These are phyloP conservation scores for Zoysia pacifica DNA, from an alignment of 176 grass and related monocot species.

Conservation along the genomic window DNA sequence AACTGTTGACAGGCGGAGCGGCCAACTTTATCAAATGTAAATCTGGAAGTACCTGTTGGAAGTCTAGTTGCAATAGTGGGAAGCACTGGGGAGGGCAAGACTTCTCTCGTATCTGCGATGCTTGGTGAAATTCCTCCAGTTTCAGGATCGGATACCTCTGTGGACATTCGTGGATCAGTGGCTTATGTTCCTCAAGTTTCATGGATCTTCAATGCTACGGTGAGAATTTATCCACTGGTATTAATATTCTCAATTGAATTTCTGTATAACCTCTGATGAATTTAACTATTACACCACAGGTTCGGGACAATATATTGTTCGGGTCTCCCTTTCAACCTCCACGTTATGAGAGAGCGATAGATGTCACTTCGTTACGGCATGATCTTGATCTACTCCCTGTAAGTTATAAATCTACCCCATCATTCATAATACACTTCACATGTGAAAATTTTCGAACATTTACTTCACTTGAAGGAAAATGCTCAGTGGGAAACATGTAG, in stretches of 20 bases:
- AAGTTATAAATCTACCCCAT: constrained; percentile 37
- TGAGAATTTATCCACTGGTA: constrained; percentile 48
- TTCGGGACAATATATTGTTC: constrained; percentile 97
- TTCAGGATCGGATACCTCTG: constrained; percentile 68
- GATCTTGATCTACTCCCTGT: constrained; percentile 91
- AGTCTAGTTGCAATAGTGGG: constrained; percentile 93
- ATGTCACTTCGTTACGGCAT: constrained; percentile 79
- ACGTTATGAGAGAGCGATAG: constrained; percentile 70
- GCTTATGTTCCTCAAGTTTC: constrained; percentile 99
- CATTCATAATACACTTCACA: constrained; percentile 9
- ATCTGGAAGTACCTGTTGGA: constrained; percentile 86
- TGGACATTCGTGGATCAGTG: constrained; percentile 72
- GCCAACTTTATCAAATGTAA: constrained; percentile 93
- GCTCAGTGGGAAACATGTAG: neutral
- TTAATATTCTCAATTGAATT: neutral
- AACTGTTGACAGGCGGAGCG: constrained; percentile 64
- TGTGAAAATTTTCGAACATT: constrained; percentile 2
- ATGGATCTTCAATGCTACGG: constrained; percentile 99
- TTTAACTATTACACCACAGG: constrained; percentile 49
- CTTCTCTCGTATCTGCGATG: constrained; percentile 97
- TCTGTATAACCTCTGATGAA: constrained; percentile 12
- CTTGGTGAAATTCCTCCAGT: constrained; percentile 86
- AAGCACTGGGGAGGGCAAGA: constrained; percentile 99
- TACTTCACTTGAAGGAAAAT: constrained; percentile 2
- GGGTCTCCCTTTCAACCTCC: constrained; percentile 81